A percentile compares a stretch with the other conserved stretches of the same genome.
phyloP scores from a whole-genome alignment of 2,329 filamentous ascomycete genomes.

The Tympanopsis confertula region DNA sequence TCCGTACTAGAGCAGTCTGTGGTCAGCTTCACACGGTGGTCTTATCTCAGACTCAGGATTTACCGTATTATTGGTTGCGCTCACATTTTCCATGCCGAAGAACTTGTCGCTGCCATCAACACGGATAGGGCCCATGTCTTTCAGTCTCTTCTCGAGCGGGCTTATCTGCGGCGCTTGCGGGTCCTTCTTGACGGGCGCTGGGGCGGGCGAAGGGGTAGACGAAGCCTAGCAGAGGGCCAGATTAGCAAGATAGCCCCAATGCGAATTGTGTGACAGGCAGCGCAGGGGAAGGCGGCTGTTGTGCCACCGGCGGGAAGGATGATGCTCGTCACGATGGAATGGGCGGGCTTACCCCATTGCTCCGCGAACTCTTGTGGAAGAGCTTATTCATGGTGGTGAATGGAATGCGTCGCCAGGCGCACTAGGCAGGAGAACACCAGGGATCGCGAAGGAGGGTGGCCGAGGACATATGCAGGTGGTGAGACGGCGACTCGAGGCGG shows the following conservation, averaged over 20 bases:
- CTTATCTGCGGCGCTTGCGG: conserved; percentile 46
- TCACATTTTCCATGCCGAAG: conserved; percentile 94
- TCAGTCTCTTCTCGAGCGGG: conserved; percentile 63
- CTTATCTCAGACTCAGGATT: too few species aligned
- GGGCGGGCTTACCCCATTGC: conserved; percentile 1
- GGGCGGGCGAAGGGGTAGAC: not conserved
- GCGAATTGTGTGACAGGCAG: too few species aligned
- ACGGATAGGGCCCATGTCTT: conserved; percentile 68
- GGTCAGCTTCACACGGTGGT: too few species aligned
- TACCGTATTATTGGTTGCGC: conserved; percentile 28
- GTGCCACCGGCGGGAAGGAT: too few species aligned
- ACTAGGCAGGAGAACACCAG: not conserved
- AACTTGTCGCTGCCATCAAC: conserved; percentile 93
- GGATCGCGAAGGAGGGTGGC: too few species aligned
- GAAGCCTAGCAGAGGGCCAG: too few species aligned
- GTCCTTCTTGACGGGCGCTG: conserved; percentile 32
- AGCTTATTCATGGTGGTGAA: too few species aligned
- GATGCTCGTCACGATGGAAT: too few species aligned
- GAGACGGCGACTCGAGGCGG: too few species aligned
- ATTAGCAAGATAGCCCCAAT: too few species aligned
- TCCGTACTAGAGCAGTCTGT: conserved; percentile 62
- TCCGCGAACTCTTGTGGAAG: not conserved
- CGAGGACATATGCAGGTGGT: too few species aligned
- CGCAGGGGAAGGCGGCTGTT: too few species aligned
- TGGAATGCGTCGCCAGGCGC: not conserved